A percentile compares a stretch with the other conserved stretches of the same genome.
These are phyloP conservation scores for Paspalum notatum DNA, from an alignment of 176 grass and related monocot species.

Conservation along the genomic window DNA sequence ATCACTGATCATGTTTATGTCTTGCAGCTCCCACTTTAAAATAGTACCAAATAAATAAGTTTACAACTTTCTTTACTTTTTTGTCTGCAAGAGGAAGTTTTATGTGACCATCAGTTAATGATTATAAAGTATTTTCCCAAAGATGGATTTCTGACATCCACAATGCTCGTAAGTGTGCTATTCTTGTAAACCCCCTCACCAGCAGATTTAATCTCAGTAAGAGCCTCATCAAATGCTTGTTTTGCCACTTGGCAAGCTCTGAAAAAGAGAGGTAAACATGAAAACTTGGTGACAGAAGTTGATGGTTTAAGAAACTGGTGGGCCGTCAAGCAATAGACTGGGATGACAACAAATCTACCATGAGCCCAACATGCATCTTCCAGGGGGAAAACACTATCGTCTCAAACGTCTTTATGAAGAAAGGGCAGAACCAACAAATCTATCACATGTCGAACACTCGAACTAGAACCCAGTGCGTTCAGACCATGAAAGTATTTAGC, in stretches of 20 bases:
- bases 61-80: background rate
- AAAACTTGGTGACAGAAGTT: conserved; percentile 6
- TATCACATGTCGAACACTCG: background rate
- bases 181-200: conserved; percentile 57
- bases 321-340: background rate
- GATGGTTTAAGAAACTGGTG: background rate
- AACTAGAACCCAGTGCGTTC: background rate
- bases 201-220: conserved; percentile 54
- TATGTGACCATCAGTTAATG: background rate
- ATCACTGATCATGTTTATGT: background rate
- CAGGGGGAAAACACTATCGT: background rate
- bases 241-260: conserved; percentile 79
- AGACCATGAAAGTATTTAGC: background rate
- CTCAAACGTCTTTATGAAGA: background rate
- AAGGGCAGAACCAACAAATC: background rate
- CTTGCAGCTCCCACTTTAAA: background rate
- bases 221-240: conserved; percentile 82
- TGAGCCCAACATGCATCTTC: background rate
- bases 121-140: background rate
- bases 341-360: conserved; percentile 16
- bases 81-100: background rate
- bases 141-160: conserved; percentile 51
- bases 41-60: background rate
- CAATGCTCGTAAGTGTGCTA: conserved; percentile 58
- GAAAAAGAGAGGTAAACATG: conserved; percentile 4